phyloP scores from a whole-genome alignment of 192 early-diverging fungal species.

The Lunasporangiospora selenospora region DNA sequence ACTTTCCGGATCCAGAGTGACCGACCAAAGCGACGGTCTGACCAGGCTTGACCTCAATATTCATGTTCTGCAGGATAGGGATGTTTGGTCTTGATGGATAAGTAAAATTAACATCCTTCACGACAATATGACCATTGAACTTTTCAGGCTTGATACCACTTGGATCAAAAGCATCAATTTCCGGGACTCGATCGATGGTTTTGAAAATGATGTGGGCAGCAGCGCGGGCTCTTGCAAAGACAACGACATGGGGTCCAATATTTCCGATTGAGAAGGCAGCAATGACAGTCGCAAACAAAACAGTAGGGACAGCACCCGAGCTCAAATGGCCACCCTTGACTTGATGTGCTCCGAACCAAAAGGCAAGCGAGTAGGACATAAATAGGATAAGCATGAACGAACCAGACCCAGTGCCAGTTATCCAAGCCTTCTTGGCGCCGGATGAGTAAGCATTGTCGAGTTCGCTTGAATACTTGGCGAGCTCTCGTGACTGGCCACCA shows the following conservation, averaged over 20 bases:
- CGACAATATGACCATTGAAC: conserved; percentile 67
- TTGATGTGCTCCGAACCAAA: conserved; percentile 71
- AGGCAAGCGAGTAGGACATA: conserved; percentile 75
- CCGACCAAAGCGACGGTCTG: conserved; percentile 89
- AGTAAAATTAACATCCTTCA: conserved; percentile 74
- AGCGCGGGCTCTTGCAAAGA: conserved; percentile 72
- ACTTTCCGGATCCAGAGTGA: conserved; percentile 83
- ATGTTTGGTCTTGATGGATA: conserved; percentile 88
- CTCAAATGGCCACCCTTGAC: conserved; percentile 50
- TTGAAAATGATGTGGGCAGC: conserved; percentile 78
- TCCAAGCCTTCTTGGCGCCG: conserved; percentile 64
- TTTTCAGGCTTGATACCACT: conserved; percentile 2
- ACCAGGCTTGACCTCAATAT: conserved; percentile 69
- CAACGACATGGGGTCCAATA: conserved; percentile 72
- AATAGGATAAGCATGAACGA: conserved; percentile 76
- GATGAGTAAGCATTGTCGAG: conserved; percentile 62
- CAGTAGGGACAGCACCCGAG: conserved; percentile 68
- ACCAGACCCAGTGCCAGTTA: conserved; percentile 67
- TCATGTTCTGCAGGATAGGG: conserved; percentile 70
- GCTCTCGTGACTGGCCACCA: conserved; percentile 74
- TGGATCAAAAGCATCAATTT: conserved; percentile 63
- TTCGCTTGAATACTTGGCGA: conserved; percentile 61
- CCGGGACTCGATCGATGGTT: conserved; percentile 78
- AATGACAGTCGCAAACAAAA: conserved; percentile 87
- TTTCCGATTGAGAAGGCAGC: conserved; percentile 74